Evolutionary conservation across 2,329 filamentous ascomycete species (phyloP).

Genomic region (Apiospora malaysiana): DNA sequence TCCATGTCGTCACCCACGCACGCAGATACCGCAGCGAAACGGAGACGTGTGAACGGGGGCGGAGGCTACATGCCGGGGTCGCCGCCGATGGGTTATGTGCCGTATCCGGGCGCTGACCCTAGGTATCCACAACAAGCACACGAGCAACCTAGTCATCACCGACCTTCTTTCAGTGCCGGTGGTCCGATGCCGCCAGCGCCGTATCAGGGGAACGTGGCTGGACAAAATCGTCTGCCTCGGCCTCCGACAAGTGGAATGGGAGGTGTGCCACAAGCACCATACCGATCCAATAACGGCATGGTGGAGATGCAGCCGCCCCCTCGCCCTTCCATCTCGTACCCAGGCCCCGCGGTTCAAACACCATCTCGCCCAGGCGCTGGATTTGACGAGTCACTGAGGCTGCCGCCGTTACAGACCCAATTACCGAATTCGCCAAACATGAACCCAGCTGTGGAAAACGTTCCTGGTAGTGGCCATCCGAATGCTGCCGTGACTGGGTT

Average conservation of each 20-base stretch:
- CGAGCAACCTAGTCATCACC: slow-evolving; percentile 41
- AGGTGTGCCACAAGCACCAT: background rate
- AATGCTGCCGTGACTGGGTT: slow-evolving; percentile 24
- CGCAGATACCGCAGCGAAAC: slow-evolving; percentile 32
- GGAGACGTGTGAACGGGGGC: slow-evolving; percentile 39
- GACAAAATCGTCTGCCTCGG: background rate
- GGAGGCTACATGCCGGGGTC: slow-evolving; percentile 43
- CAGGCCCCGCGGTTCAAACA: slow-evolving; percentile 36
- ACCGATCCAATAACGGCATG: slow-evolving; percentile 13
- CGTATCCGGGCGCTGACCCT: slow-evolving; percentile 31
- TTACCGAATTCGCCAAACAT: slow-evolving; percentile 36
- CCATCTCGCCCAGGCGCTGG: slow-evolving; percentile 33
- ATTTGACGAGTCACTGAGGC: slow-evolving; percentile 59
- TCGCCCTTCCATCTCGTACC: slow-evolving; percentile 45
- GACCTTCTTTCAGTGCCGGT: slow-evolving; percentile 12
- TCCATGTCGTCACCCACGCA: slow-evolving; percentile 29
- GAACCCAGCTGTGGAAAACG: background rate
- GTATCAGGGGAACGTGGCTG: background rate
- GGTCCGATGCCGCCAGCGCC: background rate
- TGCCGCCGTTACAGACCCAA: slow-evolving; percentile 59
- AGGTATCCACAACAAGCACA: slow-evolving; percentile 38
- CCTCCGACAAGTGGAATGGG: background rate
- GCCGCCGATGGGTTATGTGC: slow-evolving; percentile 44
- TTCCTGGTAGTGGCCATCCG: background rate
- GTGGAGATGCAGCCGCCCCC: slow-evolving; percentile 59